Percentiles rank a stretch among this genome's conserved stretches.
Evolutionary conservation across 2,329 filamentous ascomycete genomes (phyloP).

Genomic region (Colletotrichum coccodes): DNA sequence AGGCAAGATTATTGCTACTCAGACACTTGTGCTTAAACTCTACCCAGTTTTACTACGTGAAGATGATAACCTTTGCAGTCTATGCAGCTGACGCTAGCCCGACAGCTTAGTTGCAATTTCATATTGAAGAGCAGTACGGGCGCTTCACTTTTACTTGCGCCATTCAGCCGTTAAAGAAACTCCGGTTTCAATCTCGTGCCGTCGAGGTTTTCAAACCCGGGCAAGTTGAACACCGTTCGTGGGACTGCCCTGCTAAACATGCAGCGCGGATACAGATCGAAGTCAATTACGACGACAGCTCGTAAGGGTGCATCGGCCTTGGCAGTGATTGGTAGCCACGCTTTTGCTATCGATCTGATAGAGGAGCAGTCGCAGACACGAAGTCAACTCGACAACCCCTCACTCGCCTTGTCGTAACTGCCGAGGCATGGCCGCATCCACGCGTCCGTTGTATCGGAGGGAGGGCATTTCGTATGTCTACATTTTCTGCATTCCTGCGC

Average conservation of each 20-base stretch:
- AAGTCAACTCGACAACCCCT: constrained; percentile 10
- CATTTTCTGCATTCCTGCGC: background rate
- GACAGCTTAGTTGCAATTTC: background rate
- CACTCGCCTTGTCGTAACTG: background rate
- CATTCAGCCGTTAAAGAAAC: too few relatives aligned
- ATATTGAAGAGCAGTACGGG: too few relatives aligned
- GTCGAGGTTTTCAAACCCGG: too few relatives aligned
- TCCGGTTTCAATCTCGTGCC: too few relatives aligned
- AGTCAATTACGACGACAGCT: constrained; percentile 11
- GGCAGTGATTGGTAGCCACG: constrained; percentile 11
- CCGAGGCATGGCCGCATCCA: constrained; percentile 6
- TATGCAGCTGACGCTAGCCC: background rate
- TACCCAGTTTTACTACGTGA: background rate
- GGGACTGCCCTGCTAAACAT: background rate
- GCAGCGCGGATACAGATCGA: background rate
- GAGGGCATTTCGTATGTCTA: background rate
- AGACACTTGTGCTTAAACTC: background rate
- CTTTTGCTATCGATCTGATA: background rate
- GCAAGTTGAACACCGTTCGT: background rate
- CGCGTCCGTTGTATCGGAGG: background rate
- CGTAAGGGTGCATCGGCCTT: constrained; percentile 1
- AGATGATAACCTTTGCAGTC: background rate
- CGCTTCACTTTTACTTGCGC: too few relatives aligned
- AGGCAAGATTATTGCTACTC: background rate
- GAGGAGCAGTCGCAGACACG: background rate